A percentile compares a stretch with the other conserved stretches of the same genome.
Evolutionary conservation across 1,284 basidiomycete genomes (phyloP).

Genomic region (Polyporus tsugae): DNA sequence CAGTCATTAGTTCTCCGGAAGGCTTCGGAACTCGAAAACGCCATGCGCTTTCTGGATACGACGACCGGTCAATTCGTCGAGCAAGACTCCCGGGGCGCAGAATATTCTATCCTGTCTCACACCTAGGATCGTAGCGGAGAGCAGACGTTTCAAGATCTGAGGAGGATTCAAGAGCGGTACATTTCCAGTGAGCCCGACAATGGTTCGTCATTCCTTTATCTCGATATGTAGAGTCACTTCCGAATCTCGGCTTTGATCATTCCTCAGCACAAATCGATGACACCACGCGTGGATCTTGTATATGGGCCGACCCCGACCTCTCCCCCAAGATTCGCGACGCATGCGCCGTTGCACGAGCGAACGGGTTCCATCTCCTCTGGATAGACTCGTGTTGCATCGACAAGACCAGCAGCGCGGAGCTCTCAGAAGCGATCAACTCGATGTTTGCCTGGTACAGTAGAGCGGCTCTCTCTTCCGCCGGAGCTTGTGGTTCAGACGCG

Average conservation of each 20-base stretch:
- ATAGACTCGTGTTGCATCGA: conserved; percentile 27
- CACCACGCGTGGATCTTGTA: too few relatives aligned
- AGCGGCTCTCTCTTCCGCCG: background rate
- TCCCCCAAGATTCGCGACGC: conserved; percentile 11
- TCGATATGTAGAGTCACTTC: background rate
- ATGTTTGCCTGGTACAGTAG: conserved; percentile 1
- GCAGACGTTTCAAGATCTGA: background rate
- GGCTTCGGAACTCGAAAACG: background rate
- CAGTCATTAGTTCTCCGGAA: too few relatives aligned
- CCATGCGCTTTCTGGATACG: background rate
- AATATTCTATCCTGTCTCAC: conserved; percentile 5
- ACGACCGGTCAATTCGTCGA: conserved; percentile 3
- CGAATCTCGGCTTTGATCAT: background rate
- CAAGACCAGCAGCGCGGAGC: conserved; percentile 21
- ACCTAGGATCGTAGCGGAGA: background rate
- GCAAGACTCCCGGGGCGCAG: background rate
- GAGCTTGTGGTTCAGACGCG: conserved; percentile 3
- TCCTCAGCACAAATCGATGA: background rate
- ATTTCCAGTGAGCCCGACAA: background rate
- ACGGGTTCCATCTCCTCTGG: conserved; percentile 15
- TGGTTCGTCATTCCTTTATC: background rate
- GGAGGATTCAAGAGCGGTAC: background rate
- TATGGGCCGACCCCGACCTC: conserved; percentile 3
- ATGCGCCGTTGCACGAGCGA: conserved; percentile 10
- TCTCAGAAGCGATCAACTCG: conserved; percentile 24